Evolutionary conservation across 2,329 filamentous ascomycete genomes (phyloP), one percentile per base, ranked within the genome.

Genomic region (Nigrograna mackinnonii): DNA sequence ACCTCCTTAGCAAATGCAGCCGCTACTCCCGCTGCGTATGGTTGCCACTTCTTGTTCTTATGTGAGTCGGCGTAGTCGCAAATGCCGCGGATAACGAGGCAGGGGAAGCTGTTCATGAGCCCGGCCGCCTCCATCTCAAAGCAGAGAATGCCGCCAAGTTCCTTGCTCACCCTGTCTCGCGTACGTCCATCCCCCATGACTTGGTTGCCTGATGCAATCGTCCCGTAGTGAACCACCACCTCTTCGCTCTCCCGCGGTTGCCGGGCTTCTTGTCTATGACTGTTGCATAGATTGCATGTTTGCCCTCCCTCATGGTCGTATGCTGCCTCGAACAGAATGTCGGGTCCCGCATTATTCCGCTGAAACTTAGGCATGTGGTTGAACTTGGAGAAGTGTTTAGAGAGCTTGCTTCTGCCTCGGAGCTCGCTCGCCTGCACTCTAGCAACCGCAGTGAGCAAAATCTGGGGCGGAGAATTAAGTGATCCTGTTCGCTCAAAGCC

Each of bases 31-130:
- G 36, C 36, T 13, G 36, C 36, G 24, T 39, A 39, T 14, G 36
- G 22, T 19, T 20, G 19, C 36, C 36, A 39, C 22, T 18, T 17
- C 11, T 39, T 20, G 17, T 20, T 41, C 22, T 41, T 41, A 18
- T 41, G 38, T 19, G 38, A 40, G 20, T 40, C 38, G 5, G 38
- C 38, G 21, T 40, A 40, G 38, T 40, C 38, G 22, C n/a, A 41
- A 21, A 41, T 41, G 39, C 39, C 39, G 14, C 39, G 39, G 18
- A 41, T 41, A 22, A 41, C 39, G 5, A 39, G 36, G 21, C 36
- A 39, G n/a, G 7, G 20, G 18, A 14, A 11, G 36, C 36, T 18
- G 35, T 22, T 26, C 26, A n/a, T n/a, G n/a, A n/a, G n/a, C n/a
- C n/a, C n/a, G n/a, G n/a, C n/a, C n/a, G n/a, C n/a, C n/a, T n/a